Conservation (phyloP, 441 rosid species). For the Flueggea neowawraea region DNA sequence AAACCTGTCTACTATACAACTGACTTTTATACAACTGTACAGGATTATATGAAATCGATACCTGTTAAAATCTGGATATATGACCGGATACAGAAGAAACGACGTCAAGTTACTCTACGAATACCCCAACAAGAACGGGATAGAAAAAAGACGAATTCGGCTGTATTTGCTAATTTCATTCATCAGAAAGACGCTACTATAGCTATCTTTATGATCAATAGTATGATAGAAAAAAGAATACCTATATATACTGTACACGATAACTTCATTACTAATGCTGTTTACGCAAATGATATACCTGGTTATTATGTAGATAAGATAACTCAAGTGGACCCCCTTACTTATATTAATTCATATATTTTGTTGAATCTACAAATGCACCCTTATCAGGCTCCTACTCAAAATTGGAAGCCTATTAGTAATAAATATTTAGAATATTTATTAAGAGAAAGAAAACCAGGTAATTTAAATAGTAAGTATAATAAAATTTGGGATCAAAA, state of each 20-base stretch:
- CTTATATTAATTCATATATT: background rate
- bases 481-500: background rate
- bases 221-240: background rate
- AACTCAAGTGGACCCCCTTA: background rate
- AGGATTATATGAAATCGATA: conserved; percentile 8
- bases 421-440: background rate
- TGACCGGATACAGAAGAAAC: background rate
- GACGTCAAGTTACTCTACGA: conserved; percentile 9
- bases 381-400: no score
- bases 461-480: background rate
- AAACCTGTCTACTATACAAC: conserved; percentile 1
- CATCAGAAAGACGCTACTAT: conserved; percentile 13
- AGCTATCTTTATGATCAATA: background rate
- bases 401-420: no score
- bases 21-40: conserved; percentile 3
- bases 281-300: background rate
- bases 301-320: background rate
- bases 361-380: no score
- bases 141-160: background rate
- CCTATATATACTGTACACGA: conserved; percentile 12
- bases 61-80: background rate
- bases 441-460: conserved; percentile 1
- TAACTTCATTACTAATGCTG: conserved; percentile 7
- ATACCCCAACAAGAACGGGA: conserved; percentile 1
- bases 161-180: conserved; percentile 10